Base-by-base conservation (phyloP, 1,139 yeast genomes). In the Scheffersomyces illinoinensis region DNA sequence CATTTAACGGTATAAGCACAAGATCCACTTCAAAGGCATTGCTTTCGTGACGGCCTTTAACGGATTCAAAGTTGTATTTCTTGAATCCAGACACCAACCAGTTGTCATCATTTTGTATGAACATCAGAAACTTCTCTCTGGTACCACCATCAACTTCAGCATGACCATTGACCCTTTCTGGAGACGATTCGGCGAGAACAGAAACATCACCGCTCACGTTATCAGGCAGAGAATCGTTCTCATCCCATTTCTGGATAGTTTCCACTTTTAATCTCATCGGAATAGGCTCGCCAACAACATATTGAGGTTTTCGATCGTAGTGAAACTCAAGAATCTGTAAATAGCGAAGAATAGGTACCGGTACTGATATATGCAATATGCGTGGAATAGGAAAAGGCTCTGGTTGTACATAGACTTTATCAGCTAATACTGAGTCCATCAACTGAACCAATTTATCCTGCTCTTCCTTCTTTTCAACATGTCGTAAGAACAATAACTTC, bases 61-160 rank as follows among this genome's bases (percentile, higher is more conserved):
- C 70, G 17, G 73, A 71, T 10, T 33, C 14, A 58, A 86, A 84
- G n/a, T 77, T 72, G 46, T 85, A 84, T 62, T 74, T 77, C 60
- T 83, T 83, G 62, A 83, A 78, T 0, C 97, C 97, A 0, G 91
- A 85, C 7, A 90, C 72, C 6, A 90, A 73, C 97, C 97, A 91
- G 55, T 82, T 83, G 24, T 79, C 84, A 58, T 80, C 84, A 53
- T 73, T 75, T 24, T 67, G 70, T 14, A 79, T 55, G 2, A 64
- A 60, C 4, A 77, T 56, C 61, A 76, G 81, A 58, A 76, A 78
- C 20, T 51, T 48, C 47, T 67, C 68, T 14, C 53, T 57, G 17
- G 4, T 4, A 12, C 43, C 43, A 7, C 23, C 52, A 12, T 23
- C 20, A 19, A 23, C 17, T 12, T 23, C 4, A 19, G 7, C 17